Base-by-base conservation (phyloP, 179 eudicot species). In the Beta macrorhiza region DNA sequence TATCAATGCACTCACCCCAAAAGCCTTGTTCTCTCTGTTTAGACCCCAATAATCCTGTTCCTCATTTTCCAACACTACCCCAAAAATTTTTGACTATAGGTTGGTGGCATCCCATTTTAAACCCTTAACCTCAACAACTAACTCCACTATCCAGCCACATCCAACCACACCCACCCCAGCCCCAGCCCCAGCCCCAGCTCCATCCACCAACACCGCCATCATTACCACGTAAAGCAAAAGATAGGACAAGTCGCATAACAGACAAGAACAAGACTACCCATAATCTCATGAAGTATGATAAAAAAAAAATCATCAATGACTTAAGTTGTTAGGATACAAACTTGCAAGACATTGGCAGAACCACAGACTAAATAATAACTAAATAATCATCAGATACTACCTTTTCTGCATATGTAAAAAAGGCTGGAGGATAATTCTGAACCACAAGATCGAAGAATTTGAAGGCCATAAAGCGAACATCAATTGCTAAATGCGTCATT, bases 401-500 rank as follows among this genome's bases (percentile, higher is more conserved):
- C 97, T 96, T 94, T 62, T 94, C 99, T 72, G 97, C 91, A 84
- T 92, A 87, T 32, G 84, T 78, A 81, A 86, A 81, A 81, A 96
- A 96, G 65, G 94, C 88, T 19, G 91, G 81, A 76, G 99, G 97
- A 86, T 84, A 88, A 72, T 85, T 79, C 83, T 90, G 92, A 84
- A 96, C 84, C 83, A 92, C 87, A 74, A 96, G 96, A 78, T 96
- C 97, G 73, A 92, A 82, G 88, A 92, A 91, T 80, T 91, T 92
- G 90, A 93, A 94, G 83, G 98, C 97, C 94, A 91, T 91, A 90
- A 96, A 88, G 58, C 98, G 97, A 58, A 94, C 91, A 86, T 96
- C 98, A 74, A 90, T 80, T 49, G 91, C 79, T 86, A 96, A 85
- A 87, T 94, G 91, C 52, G 98, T 92, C 98, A 96, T 96, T 72